Base-by-base conservation (phyloP, 2,329 filamentous ascomycete genomes). In the Fusarium austroafricanum region DNA sequence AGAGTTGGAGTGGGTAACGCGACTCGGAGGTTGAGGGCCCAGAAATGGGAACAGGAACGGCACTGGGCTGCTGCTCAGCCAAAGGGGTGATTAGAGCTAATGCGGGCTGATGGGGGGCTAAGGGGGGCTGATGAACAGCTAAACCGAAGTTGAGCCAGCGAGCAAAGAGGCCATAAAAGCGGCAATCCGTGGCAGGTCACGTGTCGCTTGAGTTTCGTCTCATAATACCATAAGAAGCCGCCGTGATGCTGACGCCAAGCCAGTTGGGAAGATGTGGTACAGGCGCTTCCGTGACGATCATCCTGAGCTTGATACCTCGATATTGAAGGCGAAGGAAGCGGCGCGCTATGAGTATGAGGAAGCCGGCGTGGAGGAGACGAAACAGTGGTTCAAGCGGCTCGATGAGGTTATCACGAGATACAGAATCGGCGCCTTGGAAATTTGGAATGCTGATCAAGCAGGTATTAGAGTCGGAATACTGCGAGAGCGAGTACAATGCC, bases 261-360 rank as follows among this genome's bases (percentile, higher is more conserved):
- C 44, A 8, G 26, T 28, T 8, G 6, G 5, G 10, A 46, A 10
- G 18, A 49, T 42, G 28, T 49, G 42, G 55, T 61, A 61, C 35
- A 18, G 29, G 17, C 23, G 45, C 12, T 55, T 61, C 26, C 33
- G 51, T 21, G 21, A 46, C 15, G 20, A 38, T 45, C 39, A 61
- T 61, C 51, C 38, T 15, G 51, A 61, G 31, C 57, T 61, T 17
- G 15, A 20, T 18, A 61, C 26, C n/a, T 28, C 45, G n/a, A 28
- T 51, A 10, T 20, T 61, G 14, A 55, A 61, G 33, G 23, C 57
- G 20, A 38, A 17, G 12, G 44, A 47, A 47, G 29, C 29, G 10
- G 12, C 44, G 3, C 44, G 29, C 17, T 23, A 15, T 35, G 44
- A 47, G 21, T 44, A 46, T 55, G 21, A 33, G 26, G 26, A 49